phyloP scores from a whole-genome alignment of 2,329 filamentous ascomycete species.

The Alternaria brassicae region DNA sequence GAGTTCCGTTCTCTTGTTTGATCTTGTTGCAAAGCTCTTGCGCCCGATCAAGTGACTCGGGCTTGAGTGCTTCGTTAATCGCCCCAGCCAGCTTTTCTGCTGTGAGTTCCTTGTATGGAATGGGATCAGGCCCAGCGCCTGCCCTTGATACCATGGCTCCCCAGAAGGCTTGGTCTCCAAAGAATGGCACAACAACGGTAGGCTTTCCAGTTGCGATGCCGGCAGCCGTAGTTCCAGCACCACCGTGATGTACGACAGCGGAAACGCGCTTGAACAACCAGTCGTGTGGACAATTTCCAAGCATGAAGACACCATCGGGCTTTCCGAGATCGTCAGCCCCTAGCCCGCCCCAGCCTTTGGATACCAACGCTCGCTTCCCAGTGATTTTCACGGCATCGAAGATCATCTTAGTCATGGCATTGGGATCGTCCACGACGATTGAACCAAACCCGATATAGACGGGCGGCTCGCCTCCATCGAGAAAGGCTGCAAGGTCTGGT shows the following conservation, averaged over 20 bases:
- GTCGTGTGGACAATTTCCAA: slow-evolving; percentile 86
- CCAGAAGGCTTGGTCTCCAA: slow-evolving; percentile 54
- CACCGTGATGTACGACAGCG: slow-evolving; percentile 85
- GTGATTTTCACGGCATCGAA: slow-evolving; percentile 58
- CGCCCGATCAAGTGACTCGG: slow-evolving; percentile 46
- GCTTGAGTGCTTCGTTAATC: slow-evolving; percentile 49
- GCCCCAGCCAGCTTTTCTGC: slow-evolving; percentile 49
- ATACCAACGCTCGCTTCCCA: slow-evolving; percentile 79
- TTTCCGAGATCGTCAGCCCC: slow-evolving; percentile 69
- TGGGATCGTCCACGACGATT: slow-evolving; percentile 53
- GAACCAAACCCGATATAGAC: slow-evolving; percentile 54
- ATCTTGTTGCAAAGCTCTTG: slow-evolving; percentile 49
- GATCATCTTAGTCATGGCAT: slow-evolving; percentile 52
- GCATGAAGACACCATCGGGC: slow-evolving; percentile 81
- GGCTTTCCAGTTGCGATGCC: slow-evolving; percentile 82
- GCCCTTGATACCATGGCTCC: slow-evolving; percentile 52
- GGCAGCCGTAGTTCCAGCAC: slow-evolving; percentile 85
- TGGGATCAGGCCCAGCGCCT: slow-evolving; percentile 51
- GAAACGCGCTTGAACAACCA: slow-evolving; percentile 86
- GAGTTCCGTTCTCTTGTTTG: slow-evolving; percentile 46
- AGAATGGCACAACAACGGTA: slow-evolving; percentile 86
- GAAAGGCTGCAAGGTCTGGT: slow-evolving; percentile 50
- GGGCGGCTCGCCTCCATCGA: slow-evolving; percentile 50
- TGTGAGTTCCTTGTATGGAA: slow-evolving; percentile 50
- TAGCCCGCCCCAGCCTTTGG: slow-evolving; percentile 87